A percentile compares a stretch with the other conserved stretches of the same genome.
Evolutionary conservation across 2,329 filamentous ascomycete species (phyloP).

Genomic region (Ilyonectria robusta): DNA sequence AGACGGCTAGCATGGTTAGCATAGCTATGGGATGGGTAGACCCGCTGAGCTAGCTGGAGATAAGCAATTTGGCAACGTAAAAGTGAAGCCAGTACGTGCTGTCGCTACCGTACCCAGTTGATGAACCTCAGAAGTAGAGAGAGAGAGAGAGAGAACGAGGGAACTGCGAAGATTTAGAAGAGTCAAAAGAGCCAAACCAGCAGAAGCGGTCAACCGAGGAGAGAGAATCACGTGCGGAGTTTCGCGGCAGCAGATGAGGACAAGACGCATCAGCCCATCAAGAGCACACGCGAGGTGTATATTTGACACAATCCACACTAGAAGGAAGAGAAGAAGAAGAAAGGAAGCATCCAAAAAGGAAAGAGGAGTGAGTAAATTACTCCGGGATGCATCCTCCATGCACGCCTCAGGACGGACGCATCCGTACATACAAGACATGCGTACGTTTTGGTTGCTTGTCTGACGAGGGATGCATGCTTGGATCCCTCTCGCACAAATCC

Average conservation of each 20-base stretch:
- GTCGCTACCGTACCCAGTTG: neutral
- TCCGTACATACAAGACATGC: slow-evolving; percentile 20
- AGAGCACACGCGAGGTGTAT: slow-evolving; percentile 18
- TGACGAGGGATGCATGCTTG: slow-evolving; percentile 5
- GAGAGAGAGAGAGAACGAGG: neutral
- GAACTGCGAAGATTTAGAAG: neutral
- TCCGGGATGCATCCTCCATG: slow-evolving; percentile 3
- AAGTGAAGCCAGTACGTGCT: neutral
- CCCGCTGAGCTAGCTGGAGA: slow-evolving; percentile 16
- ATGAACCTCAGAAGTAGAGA: neutral
- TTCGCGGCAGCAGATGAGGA: neutral
- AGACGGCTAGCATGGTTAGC: slow-evolving; percentile 19
- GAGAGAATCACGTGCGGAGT: neutral
- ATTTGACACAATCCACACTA: slow-evolving; percentile 16
- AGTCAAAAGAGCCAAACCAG: neutral
- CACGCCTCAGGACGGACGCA: slow-evolving; percentile 1
- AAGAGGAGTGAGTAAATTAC: neutral
- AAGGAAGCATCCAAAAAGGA: neutral
- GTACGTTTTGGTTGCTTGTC: slow-evolving; percentile 1
- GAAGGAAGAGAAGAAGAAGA: slow-evolving; percentile 14
- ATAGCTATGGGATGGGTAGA: slow-evolving; percentile 17
- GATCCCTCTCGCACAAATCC: neutral
- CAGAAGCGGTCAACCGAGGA: neutral
- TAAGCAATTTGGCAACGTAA: slow-evolving; percentile 19
- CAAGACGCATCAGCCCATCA: slow-evolving; percentile 10